These are phyloP conservation scores for Lichina pygmaea DNA, from an alignment of 495 filamentous ascomycete genomes.

Conservation along the genomic window DNA sequence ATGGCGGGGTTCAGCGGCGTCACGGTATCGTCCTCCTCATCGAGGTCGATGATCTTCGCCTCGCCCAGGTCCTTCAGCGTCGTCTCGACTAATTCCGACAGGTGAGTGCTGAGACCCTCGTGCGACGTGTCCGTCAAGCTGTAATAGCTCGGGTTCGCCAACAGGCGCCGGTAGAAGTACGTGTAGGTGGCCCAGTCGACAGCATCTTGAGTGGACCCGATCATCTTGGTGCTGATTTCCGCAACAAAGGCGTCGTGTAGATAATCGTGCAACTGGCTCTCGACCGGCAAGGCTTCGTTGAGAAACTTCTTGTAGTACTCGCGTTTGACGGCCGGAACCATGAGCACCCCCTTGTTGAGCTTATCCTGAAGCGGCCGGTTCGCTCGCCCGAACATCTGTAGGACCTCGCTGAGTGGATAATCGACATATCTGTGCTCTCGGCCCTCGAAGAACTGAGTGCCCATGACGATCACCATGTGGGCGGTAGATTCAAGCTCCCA, in stretches of 20 bases:
- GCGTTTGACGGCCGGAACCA: constrained; percentile 80
- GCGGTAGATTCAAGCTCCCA: constrained; percentile 83
- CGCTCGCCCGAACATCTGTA: constrained; percentile 98
- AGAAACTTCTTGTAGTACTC: constrained; percentile 99
- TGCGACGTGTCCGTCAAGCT: constrained; percentile 70
- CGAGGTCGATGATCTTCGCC: constrained; percentile 85
- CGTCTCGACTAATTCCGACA: constrained; percentile 85
- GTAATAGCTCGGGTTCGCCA: constrained; percentile 94
- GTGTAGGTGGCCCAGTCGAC: constrained; percentile 97
- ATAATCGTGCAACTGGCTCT: constrained; percentile 76
- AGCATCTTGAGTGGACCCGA: constrained; percentile 86
- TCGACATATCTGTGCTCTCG: constrained; percentile 94
- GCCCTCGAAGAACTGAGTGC: constrained; percentile 95
- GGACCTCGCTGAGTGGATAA: constrained; percentile 81
- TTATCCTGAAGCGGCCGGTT: constrained; percentile 56
- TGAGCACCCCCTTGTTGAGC: constrained; percentile 63
- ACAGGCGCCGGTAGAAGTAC: constrained; percentile 92
- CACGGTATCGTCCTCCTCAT: constrained; percentile 86
- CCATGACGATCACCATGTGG: constrained; percentile 87
- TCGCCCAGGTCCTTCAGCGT: constrained; percentile 79
- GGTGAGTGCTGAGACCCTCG: constrained; percentile 74
- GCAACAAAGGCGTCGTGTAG: constrained; percentile 91
- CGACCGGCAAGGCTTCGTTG: constrained; percentile 83
- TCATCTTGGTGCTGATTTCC: constrained; percentile 81
- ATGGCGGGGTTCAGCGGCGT: constrained; percentile 81